phyloP scores from a whole-genome alignment of 345 rosid genomes.

The Salix koriyanagi region DNA sequence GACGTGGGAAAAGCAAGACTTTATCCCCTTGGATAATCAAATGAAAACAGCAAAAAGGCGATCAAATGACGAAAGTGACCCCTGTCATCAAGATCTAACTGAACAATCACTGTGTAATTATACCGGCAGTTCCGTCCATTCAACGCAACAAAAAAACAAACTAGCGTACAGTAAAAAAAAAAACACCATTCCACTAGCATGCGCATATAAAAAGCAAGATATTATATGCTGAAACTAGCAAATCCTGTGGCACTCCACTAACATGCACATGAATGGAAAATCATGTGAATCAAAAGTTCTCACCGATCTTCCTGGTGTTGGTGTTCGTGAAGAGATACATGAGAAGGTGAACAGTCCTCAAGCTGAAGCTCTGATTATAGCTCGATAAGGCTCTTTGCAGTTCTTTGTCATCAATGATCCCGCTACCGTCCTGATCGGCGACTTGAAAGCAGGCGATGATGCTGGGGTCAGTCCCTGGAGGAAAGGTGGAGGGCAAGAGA shows the following conservation, averaged over 20 bases:
- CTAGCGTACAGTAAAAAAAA: neutral
- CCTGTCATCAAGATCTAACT: neutral
- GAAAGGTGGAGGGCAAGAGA: conserved; percentile 70
- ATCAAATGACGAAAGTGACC: neutral
- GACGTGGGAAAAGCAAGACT: too few relatives aligned
- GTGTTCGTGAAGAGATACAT: conserved; percentile 77
- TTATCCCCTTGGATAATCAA: neutral
- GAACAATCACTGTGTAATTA: neutral
- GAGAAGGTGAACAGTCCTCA: conserved; percentile 80
- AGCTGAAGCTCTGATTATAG: conserved; percentile 76
- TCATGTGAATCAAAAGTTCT: conserved; percentile 4
- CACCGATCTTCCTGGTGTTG: conserved; percentile 74
- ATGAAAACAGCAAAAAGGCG: neutral
- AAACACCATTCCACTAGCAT: neutral
- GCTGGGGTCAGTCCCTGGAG: conserved; percentile 86
- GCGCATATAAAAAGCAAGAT: neutral
- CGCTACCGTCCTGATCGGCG: conserved; percentile 90
- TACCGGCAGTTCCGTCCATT: neutral
- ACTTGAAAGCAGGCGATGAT: conserved; percentile 68
- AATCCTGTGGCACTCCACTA: neutral
- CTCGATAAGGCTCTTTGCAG: conserved; percentile 79
- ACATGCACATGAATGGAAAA: neutral
- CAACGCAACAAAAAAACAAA: neutral
- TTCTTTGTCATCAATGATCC: conserved; percentile 82
- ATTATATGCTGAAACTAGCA: neutral